Evolutionary conservation across 176 grass and related monocot species (phyloP).

Genomic region (Poa annua): DNA sequence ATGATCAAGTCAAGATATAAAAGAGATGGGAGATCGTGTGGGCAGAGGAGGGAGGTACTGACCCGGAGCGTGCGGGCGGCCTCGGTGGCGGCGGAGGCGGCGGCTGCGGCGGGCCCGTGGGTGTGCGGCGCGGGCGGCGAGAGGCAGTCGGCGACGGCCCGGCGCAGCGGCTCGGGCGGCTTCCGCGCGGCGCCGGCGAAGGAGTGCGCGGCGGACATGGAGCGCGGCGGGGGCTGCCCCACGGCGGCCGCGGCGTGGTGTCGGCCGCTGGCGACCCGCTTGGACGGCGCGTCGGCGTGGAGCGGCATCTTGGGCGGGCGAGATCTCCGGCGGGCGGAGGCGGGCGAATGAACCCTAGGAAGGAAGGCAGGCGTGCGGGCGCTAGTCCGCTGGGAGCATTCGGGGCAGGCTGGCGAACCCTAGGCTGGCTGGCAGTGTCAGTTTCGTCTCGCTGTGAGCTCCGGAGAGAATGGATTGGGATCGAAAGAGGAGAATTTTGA

Average conservation of each 20-base stretch:
- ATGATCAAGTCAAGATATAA: background rate
- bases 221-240: conserved; percentile 41
- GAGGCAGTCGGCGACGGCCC: conserved; percentile 94
- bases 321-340: background rate
- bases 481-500: too few species aligned
- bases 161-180: conserved; percentile 84
- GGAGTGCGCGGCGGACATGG: conserved; percentile 47
- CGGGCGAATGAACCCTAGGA: conserved; percentile 1
- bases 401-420: background rate
- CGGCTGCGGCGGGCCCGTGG: conserved; percentile 60
- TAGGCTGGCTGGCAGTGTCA: background rate
- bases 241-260: conserved; percentile 8
- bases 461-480: too few species aligned
- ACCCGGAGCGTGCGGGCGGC: conserved; percentile 86
- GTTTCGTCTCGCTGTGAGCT: background rate
- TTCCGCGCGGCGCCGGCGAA: conserved; percentile 52
- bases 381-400: background rate
- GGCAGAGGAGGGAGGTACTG: background rate
- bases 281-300: conserved; percentile 48
- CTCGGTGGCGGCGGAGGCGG: conserved; percentile 63
- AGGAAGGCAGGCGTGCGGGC: background rate
- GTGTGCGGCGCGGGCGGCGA: conserved; percentile 72
- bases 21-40: background rate
- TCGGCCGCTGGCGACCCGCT: conserved; percentile 51
- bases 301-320: conserved; percentile 54